These are phyloP conservation scores for Candida gigantensis DNA, from an alignment of 1,139 yeast genomes.

Conservation along the genomic window DNA sequence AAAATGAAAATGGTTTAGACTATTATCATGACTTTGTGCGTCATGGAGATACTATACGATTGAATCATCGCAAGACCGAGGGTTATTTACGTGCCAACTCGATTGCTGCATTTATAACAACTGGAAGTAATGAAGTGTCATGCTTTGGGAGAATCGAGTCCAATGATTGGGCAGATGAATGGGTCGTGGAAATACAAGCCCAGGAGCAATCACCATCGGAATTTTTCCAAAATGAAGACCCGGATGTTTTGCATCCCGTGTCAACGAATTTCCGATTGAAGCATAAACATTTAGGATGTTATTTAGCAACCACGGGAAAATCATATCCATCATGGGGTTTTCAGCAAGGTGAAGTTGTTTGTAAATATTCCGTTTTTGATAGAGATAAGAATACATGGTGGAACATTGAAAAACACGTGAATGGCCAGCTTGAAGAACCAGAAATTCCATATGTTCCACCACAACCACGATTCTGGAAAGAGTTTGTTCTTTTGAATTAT, in stretches of 20 bases:
- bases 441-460: constrained; percentile 55
- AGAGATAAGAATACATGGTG: constrained; percentile 76
- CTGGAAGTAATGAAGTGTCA: constrained; percentile 59
- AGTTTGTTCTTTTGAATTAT: constrained; percentile 65
- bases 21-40: constrained; percentile 24
- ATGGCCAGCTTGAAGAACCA: constrained; percentile 43
- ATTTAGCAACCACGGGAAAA: constrained; percentile 70
- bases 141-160: constrained; percentile 59
- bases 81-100: constrained; percentile 65
- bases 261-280: constrained; percentile 68
- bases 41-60: constrained; percentile 57
- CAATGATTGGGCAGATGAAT: constrained; percentile 68
- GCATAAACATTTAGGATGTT: constrained; percentile 67
- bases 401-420: constrained; percentile 72
- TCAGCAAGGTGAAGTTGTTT: constrained; percentile 77
- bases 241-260: constrained; percentile 57
- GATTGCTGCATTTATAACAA: constrained; percentile 56
- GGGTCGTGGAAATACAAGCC: constrained; percentile 65
- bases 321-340: constrained; percentile 81
- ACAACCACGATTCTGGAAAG: constrained; percentile 67
- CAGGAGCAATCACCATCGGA: constrained; percentile 57
- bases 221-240: constrained; percentile 42
- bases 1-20: constrained; percentile 29
- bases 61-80: constrained; percentile 54
- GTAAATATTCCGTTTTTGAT: constrained; percentile 51